phyloP scores from a whole-genome alignment of 768 basidiomycete species.

The Mycena indigotica region DNA sequence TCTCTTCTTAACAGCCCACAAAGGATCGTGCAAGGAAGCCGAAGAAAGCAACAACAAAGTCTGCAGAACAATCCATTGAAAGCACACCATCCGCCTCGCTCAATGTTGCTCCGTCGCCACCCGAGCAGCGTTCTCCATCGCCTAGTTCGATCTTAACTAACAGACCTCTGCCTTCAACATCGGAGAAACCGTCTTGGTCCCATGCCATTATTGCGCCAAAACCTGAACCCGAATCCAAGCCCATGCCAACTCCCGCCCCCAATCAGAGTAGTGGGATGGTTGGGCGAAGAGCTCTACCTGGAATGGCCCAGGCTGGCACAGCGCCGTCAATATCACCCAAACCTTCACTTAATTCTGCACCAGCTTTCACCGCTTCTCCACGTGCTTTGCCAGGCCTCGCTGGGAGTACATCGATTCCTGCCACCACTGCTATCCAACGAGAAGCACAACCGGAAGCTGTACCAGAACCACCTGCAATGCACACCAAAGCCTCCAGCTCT shows the following conservation, averaged over 20 bases:
- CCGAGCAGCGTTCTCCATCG: background rate
- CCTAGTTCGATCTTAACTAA: background rate
- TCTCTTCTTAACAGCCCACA: slow-evolving; percentile 57
- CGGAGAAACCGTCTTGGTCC: slow-evolving; percentile 10
- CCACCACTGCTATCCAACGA: no score
- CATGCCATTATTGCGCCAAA: slow-evolving; percentile 6
- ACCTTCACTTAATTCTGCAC: slow-evolving; percentile 1
- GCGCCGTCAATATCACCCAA: slow-evolving; percentile 9
- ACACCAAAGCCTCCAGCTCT: slow-evolving; percentile 64
- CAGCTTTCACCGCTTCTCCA: slow-evolving; percentile 23
- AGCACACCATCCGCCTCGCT: background rate
- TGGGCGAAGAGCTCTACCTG: slow-evolving; percentile 27
- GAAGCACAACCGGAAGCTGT: slow-evolving; percentile 26
- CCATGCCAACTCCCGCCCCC: background rate
- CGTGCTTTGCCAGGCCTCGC: slow-evolving; percentile 47
- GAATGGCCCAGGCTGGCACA: slow-evolving; percentile 13
- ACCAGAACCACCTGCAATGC: slow-evolving; percentile 41
- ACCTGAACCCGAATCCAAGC: slow-evolving; percentile 13
- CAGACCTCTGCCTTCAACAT: background rate
- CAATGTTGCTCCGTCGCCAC: background rate
- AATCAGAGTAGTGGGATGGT: slow-evolving; percentile 28
- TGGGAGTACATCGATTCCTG: slow-evolving; percentile 1
- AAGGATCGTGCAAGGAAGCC: slow-evolving; percentile 74
- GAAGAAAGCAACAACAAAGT: no score
- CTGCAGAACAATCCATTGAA: background rate